Evolutionary conservation across 305 asterid species (phyloP).

Genomic region (Plantago lanceolata): DNA sequence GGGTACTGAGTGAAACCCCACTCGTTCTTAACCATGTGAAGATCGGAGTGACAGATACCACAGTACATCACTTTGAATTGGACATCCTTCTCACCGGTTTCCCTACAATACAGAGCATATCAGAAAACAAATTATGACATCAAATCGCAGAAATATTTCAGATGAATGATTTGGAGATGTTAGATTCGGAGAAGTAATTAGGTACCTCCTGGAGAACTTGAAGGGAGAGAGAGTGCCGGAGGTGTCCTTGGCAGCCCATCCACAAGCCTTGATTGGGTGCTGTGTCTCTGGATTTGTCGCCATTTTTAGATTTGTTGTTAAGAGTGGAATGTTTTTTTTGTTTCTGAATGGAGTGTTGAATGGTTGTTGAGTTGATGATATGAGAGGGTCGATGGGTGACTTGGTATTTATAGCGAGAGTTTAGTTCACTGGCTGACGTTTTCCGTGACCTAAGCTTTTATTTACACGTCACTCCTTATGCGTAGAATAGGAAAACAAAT

Average conservation of each 20-base stretch:
- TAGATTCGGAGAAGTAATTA: background rate
- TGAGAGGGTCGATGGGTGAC: too few relatives aligned
- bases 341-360: background rate
- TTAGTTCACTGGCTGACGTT: too few relatives aligned
- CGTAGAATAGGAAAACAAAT: too few relatives aligned
- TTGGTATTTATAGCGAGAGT: too few relatives aligned
- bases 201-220: constrained; percentile 36
- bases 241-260: constrained; percentile 39
- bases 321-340: background rate
- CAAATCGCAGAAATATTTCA: too few relatives aligned
- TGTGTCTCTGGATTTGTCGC: constrained; percentile 35
- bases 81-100: constrained; percentile 33
- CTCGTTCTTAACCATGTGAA: constrained; percentile 38
- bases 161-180: too few relatives aligned
- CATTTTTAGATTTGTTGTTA: constrained; percentile 19
- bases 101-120: constrained; percentile 16
- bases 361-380: too few relatives aligned
- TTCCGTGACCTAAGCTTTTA: too few relatives aligned
- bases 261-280: constrained; percentile 38
- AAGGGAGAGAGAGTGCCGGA: constrained; percentile 32
- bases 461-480: too few relatives aligned
- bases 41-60: constrained; percentile 40
- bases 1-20: constrained; percentile 33
- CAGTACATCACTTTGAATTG: constrained; percentile 28
- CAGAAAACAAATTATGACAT: too few relatives aligned